A percentile compares a stretch with the other conserved stretches of the same genome.
phyloP scores from a whole-genome alignment of 2,329 filamentous ascomycete species.

The Raffaelea albimanens region DNA sequence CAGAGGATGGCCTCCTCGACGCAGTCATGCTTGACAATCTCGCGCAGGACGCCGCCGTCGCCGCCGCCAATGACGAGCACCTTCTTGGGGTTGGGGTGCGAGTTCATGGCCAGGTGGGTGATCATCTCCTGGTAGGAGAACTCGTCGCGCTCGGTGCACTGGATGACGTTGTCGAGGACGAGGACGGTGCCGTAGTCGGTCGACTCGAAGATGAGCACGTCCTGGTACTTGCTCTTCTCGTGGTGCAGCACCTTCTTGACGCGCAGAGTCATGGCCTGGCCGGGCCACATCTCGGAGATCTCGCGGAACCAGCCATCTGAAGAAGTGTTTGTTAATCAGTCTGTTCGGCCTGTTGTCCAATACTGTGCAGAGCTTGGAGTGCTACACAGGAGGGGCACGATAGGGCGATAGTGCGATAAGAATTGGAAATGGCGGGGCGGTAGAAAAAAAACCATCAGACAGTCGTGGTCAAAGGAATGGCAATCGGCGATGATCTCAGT shows the following conservation, averaged over 20 bases:
- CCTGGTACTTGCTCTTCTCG: slow-evolving; percentile 98
- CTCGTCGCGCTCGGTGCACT: slow-evolving; percentile 96
- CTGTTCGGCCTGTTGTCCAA: not conserved
- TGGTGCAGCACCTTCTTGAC: slow-evolving; percentile 98
- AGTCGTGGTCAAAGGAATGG: too few relatives aligned
- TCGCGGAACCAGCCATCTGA: slow-evolving; percentile 99
- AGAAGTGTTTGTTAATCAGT: not conserved
- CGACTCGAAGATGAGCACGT: slow-evolving; percentile 97
- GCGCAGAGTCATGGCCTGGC: slow-evolving; percentile 96
- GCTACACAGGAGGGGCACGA: not conserved
- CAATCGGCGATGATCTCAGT: too few relatives aligned
- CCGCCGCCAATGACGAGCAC: slow-evolving; percentile 97
- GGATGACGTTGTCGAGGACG: slow-evolving; percentile 97
- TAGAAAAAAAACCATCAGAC: too few relatives aligned
- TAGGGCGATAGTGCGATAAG: not conserved
- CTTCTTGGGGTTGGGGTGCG: slow-evolving; percentile 96
- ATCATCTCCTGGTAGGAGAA: slow-evolving; percentile 99
- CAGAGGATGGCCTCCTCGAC: slow-evolving; percentile 94
- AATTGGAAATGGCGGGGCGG: too few relatives aligned
- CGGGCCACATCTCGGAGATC: slow-evolving; percentile 97
- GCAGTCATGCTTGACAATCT: slow-evolving; percentile 97
- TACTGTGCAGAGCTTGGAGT: not conserved
- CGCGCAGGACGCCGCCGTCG: slow-evolving; percentile 92
- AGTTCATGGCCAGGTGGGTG: slow-evolving; percentile 95
- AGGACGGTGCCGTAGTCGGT: slow-evolving; percentile 94